Evolutionary conservation across 306 rosid species (phyloP).

Genomic region (Psophocarpus tetragonolobus): DNA sequence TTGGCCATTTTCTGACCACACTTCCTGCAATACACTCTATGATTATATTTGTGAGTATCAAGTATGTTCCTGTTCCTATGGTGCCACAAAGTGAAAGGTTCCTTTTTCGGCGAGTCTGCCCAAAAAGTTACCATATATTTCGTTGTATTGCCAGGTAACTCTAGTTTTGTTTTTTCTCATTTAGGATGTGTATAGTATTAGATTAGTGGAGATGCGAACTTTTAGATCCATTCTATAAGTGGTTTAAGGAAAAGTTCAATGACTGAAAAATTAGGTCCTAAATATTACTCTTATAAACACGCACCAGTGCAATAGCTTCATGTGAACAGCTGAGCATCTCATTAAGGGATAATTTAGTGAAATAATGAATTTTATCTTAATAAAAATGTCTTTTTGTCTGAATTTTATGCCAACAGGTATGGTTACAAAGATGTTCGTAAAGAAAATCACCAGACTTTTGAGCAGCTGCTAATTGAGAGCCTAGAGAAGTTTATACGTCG

Average conservation of each 20-base stretch:
- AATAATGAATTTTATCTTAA: background rate
- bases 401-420: conserved; percentile 57
- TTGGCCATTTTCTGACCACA: conserved; percentile 92
- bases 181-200: background rate
- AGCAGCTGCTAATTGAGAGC: conserved; percentile 96
- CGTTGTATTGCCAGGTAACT: conserved; percentile 93
- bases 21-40: conserved; percentile 70
- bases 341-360: conserved; percentile 5
- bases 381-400: conserved; percentile 3
- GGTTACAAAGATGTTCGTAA: conserved; percentile 96
- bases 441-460: conserved; percentile 91
- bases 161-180: background rate
- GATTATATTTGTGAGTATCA: conserved; percentile 92
- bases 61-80: conserved; percentile 86
- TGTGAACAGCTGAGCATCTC: conserved; percentile 4
- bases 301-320: background rate
- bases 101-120: conserved; percentile 95
- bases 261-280: conserved; percentile 12
- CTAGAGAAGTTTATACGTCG: conserved; percentile 94
- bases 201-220: conserved; percentile 6
- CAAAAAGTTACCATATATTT: conserved; percentile 83
- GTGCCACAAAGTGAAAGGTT: conserved; percentile 99
- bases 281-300: conserved; percentile 15
- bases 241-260: conserved; percentile 15
- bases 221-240: background rate